A percentile compares a stretch with the other conserved stretches of the same genome.
Evolutionary conservation across 202 grass and related monocot species (phyloP).

Genomic region (Saccharum hybrid): DNA sequence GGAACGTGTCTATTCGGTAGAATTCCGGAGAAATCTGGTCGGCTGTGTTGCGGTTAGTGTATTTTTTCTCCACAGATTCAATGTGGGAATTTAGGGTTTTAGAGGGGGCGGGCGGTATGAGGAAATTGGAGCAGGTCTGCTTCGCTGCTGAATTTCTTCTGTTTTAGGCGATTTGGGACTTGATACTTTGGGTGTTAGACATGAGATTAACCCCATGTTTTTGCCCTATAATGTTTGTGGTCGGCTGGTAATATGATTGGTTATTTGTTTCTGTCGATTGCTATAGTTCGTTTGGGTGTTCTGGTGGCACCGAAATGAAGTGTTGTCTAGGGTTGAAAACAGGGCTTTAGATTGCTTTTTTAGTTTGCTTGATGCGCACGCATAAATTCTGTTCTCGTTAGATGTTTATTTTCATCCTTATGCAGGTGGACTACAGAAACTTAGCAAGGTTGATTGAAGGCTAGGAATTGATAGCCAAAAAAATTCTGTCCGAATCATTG

Average conservation of each 20-base stretch:
- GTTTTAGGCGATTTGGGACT: slow-evolving; percentile 2
- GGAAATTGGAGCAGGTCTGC: slow-evolving; percentile 19
- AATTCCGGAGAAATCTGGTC: not conserved
- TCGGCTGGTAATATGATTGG: not conserved
- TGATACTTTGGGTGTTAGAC: not conserved
- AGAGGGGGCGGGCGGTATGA: not conserved
- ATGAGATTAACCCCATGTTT: not conserved
- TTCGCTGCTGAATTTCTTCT: slow-evolving; percentile 11
- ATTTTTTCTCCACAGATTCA: slow-evolving; percentile 8
- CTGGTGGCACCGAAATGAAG: not conserved
- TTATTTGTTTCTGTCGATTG: slow-evolving; percentile 25
- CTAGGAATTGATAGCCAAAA: not conserved
- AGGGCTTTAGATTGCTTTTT: not conserved
- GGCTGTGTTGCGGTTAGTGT: not conserved
- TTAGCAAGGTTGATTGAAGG: not conserved
- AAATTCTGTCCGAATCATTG: not conserved
- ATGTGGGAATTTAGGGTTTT: slow-evolving; percentile 35
- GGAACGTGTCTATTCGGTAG: not conserved
- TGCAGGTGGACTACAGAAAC: not conserved
- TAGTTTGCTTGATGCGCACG: not conserved
- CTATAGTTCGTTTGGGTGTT: slow-evolving; percentile 22
- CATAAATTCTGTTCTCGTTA: not conserved
- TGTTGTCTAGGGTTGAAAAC: slow-evolving; percentile 15
- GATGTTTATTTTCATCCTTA: not conserved
- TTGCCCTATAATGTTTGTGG: slow-evolving; percentile 16